phyloP scores from a whole-genome alignment of 345 rosid species.

The Populus alba region DNA sequence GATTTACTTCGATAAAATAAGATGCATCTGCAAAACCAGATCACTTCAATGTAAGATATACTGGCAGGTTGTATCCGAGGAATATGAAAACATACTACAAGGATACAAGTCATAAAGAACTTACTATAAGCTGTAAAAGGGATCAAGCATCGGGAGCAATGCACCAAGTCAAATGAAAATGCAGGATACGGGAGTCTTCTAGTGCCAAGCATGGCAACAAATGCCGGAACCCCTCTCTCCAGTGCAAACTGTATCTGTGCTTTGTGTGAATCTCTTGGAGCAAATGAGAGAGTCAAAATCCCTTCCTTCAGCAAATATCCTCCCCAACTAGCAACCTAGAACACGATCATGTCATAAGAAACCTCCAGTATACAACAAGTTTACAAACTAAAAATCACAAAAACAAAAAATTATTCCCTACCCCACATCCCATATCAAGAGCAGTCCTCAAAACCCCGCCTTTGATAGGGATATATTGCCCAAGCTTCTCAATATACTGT shows the following conservation, averaged over 20 bases:
- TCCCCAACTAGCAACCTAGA: slow-evolving; percentile 97
- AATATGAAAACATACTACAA: background rate
- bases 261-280: slow-evolving; percentile 97
- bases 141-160: slow-evolving; percentile 91
- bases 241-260: slow-evolving; percentile 94
- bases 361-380: background rate
- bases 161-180: slow-evolving; percentile 76
- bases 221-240: slow-evolving; percentile 95
- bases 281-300: slow-evolving; percentile 75
- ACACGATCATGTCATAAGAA: slow-evolving; percentile 7
- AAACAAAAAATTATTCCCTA: slow-evolving; percentile 24
- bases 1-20: slow-evolving; percentile 89
- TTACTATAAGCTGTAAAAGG: slow-evolving; percentile 96
- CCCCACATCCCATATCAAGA: slow-evolving; percentile 99
- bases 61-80: slow-evolving; percentile 11
- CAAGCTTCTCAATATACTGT: slow-evolving; percentile 79
- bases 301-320: slow-evolving; percentile 74
- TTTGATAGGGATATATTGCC: slow-evolving; percentile 68
- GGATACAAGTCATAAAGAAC: slow-evolving; percentile 26
- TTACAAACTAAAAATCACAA: background rate
- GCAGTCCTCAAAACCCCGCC: slow-evolving; percentile 83
- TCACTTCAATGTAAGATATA: slow-evolving; percentile 20
- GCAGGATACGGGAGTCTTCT: slow-evolving; percentile 95
- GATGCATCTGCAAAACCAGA: slow-evolving; percentile 70
- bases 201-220: slow-evolving; percentile 99